Evolutionary conservation across 345 rosid genomes (phyloP).

Genomic region (Acer negundo): DNA sequence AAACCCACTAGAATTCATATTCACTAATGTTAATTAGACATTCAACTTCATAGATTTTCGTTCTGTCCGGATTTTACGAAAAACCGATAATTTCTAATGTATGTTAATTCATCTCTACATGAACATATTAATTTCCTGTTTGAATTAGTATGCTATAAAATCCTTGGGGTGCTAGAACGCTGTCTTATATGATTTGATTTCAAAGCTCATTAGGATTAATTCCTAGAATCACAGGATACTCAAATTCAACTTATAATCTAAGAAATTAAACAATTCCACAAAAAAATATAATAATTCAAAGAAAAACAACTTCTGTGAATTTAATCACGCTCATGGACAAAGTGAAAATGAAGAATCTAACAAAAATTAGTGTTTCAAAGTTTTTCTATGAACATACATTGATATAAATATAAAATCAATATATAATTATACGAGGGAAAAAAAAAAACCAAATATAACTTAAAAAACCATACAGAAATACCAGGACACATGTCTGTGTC

Average conservation of each 20-base stretch:
- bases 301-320: neutral
- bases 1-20: neutral
- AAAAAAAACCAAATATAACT: neutral
- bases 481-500: neutral
- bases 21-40: neutral
- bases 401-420: neutral
- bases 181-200: too few species aligned
- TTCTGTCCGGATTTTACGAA: too few species aligned
- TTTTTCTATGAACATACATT: constrained; percentile 5
- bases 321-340: neutral
- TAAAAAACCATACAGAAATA: neutral
- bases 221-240: neutral
- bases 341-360: neutral
- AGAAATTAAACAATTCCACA: neutral
- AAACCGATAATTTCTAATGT: too few species aligned
- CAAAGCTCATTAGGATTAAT: neutral
- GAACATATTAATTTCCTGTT: neutral
- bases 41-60: neutral
- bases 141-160: neutral
- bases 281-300: neutral
- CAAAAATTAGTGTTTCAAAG: constrained; percentile 9
- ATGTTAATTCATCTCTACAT: too few species aligned
- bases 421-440: neutral
- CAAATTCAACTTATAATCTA: neutral
- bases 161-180: neutral